Evolutionary conservation across 1,139 yeast genomes (phyloP), one percentile per base, ranked within the genome.

Genomic region (Kluyveromyces sp.): DNA sequence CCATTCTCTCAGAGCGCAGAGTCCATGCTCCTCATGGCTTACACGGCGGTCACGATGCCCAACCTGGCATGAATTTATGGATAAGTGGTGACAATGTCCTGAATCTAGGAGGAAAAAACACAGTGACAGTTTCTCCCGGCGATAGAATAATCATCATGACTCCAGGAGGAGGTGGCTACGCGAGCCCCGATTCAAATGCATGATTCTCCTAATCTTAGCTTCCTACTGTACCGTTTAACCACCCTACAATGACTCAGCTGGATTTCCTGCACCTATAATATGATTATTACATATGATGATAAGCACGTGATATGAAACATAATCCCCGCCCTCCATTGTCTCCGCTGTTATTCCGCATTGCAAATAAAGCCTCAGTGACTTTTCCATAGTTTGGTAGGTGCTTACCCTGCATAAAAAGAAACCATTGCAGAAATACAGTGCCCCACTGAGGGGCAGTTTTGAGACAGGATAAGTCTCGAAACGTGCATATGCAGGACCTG

Each of bases 1-100:
- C 84, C 1, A 77, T 80, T 30, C 60, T 80, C 39, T 75, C 80
- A 38, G 85, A 80, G 54, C 67, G 87, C 49, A 66, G 87, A 40
- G 74, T 75, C 3, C 60, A 68, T 38, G 71, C 75, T 2, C 87
- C 87, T 0, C 75, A 74, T 49, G 87, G 86, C 2, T 56, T 79
- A 44, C 55, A 67, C 9, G 85, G 85, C 2, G 87, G 86, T 18
- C 68, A 63, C 15, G 69, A 71, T 43, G 92, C 85, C 3, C 63
- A 63, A 19, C 65, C 75, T 35, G 92, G 92, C 3, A 64, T 69
- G 46, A 83, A 82, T 53, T 56, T 73, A 22, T 78, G 85, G 82
- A 56, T 72, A 15, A 58, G 69, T 49, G 59, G 54, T 33, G 55
- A 47, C 7, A 59, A 55, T 32, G 60, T 58, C 2, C 54, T 61